These are phyloP conservation scores for Chrysoporthe austroafricana DNA, from an alignment of 2,329 filamentous ascomycete species.

Conservation along the genomic window DNA sequence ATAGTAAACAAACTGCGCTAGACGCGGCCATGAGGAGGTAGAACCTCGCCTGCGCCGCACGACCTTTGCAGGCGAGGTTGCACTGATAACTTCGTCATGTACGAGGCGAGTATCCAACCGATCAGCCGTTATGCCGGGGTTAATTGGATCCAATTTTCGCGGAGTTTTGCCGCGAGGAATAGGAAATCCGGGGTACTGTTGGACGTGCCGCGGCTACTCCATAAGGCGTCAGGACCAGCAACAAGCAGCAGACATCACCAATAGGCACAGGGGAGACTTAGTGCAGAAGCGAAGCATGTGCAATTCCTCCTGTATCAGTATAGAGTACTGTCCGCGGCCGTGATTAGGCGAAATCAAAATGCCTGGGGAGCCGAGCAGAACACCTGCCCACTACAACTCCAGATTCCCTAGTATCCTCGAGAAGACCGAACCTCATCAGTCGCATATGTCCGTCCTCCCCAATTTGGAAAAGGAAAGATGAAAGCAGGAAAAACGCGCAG, in stretches of 20 bases:
- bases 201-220: background rate
- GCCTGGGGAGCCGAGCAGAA: background rate
- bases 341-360: background rate
- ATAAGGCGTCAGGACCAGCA: background rate
- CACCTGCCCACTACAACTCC: constrained; percentile 3
- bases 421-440: background rate
- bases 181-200: background rate
- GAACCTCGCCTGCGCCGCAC: no score
- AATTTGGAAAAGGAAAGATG: background rate
- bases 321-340: constrained; percentile 1
- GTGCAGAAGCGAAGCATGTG: background rate
- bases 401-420: background rate
- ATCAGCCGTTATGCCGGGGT: background rate
- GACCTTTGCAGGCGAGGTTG: background rate
- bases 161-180: background rate
- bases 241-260: background rate
- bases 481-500: background rate
- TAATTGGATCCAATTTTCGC: background rate
- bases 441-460: background rate
- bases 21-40: background rate
- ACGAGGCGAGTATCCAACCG: background rate
- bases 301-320: constrained; percentile 1
- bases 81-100: background rate
- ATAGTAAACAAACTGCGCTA: background rate
- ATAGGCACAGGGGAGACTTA: background rate